These are phyloP conservation scores for Phellopilus nigrolimitatus DNA, from an alignment of 1,284 basidiomycete genomes.

Conservation along the genomic window DNA sequence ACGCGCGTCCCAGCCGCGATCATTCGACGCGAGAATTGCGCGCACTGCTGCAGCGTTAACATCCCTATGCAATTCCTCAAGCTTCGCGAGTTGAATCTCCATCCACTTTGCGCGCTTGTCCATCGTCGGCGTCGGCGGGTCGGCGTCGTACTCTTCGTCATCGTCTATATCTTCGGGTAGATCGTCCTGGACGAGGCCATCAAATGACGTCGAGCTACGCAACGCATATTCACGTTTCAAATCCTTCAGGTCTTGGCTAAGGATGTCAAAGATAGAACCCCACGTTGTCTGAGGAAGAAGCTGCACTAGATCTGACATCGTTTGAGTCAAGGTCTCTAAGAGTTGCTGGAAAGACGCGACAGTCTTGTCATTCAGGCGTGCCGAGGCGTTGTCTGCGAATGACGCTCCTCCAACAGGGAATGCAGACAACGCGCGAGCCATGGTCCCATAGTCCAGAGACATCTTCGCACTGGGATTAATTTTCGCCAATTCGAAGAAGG, in stretches of 20 bases:
- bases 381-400: conserved; percentile 73
- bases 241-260: conserved; percentile 18
- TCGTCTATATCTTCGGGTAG: conserved; percentile 81
- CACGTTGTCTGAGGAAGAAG: conserved; percentile 79
- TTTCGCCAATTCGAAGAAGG: conserved; percentile 68
- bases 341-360: conserved; percentile 82
- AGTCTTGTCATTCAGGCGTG: conserved; percentile 78
- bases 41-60: conserved; percentile 81
- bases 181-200: conserved; percentile 79
- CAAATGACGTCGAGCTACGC: conserved; percentile 77
- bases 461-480: conserved; percentile 68
- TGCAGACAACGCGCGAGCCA: conserved; percentile 79
- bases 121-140: conserved; percentile 71
- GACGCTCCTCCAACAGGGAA: conserved; percentile 81
- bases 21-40: conserved; percentile 75
- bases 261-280: conserved; percentile 33
- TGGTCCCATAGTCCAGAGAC: conserved; percentile 73
- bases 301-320: conserved; percentile 75
- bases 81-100: conserved; percentile 80
- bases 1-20: conserved; percentile 74
- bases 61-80: conserved; percentile 79
- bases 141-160: conserved; percentile 55
- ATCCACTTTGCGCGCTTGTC: conserved; percentile 84
- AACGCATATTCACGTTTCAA: conserved; percentile 17
- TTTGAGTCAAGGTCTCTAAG: conserved; percentile 78